Evolutionary conservation across 257 asterid genomes (phyloP).

Genomic region (Penstemon eatonii): DNA sequence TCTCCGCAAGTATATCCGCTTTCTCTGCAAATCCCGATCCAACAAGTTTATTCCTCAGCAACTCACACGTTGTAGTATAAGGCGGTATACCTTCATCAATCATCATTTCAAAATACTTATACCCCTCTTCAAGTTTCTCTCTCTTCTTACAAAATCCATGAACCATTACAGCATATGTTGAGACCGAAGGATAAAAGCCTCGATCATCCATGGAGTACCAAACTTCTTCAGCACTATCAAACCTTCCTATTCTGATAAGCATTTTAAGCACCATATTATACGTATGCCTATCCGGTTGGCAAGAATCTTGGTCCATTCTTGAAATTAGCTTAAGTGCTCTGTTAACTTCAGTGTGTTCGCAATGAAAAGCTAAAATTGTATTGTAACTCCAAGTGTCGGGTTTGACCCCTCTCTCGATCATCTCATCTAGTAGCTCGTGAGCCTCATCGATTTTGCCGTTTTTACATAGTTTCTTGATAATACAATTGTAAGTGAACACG

Average conservation of each 20-base stretch:
- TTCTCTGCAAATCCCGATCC: slow-evolving; percentile 68
- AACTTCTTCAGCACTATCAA: slow-evolving; percentile 63
- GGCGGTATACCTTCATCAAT: slow-evolving; percentile 94
- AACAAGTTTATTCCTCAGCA: slow-evolving; percentile 70
- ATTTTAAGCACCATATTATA: slow-evolving; percentile 86
- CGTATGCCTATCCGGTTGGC: slow-evolving; percentile 58
- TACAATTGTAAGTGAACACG: slow-evolving; percentile 67
- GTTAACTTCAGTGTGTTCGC: slow-evolving; percentile 79
- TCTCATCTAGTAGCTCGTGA: slow-evolving; percentile 67
- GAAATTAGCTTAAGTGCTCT: slow-evolving; percentile 58
- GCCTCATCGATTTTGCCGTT: slow-evolving; percentile 66
- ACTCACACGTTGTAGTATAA: slow-evolving; percentile 49
- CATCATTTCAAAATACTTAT: slow-evolving; percentile 74
- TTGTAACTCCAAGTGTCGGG: slow-evolving; percentile 86
- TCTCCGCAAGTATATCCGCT: slow-evolving; percentile 68
- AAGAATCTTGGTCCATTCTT: slow-evolving; percentile 53
- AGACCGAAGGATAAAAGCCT: slow-evolving; percentile 69
- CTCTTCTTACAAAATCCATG: slow-evolving; percentile 84
- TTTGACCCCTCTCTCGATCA: slow-evolving; percentile 48
- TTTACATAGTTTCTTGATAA: slow-evolving; percentile 76
- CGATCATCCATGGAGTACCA: slow-evolving; percentile 77
- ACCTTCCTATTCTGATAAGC: slow-evolving; percentile 80
- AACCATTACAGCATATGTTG: slow-evolving; percentile 83
- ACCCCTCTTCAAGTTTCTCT: slow-evolving; percentile 74
- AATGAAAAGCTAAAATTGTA: slow-evolving; percentile 60